Conservation (phyloP, 2,329 filamentous ascomycete genomes). For the Colletotrichum sp. region DNA sequence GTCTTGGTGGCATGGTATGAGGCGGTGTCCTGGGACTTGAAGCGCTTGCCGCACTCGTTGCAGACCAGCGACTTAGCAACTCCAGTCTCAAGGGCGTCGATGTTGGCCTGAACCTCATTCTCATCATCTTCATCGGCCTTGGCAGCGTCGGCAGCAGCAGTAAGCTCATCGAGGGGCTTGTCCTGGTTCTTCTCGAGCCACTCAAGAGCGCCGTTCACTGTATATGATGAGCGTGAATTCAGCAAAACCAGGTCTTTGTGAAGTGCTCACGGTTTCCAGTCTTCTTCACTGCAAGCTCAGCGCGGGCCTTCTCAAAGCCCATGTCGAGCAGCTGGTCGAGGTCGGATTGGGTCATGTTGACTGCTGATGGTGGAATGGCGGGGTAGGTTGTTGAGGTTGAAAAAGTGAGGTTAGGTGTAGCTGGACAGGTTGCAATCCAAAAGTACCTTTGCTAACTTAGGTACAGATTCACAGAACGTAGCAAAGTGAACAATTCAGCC, state of each 20-base stretch:
- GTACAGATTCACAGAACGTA: not conserved
- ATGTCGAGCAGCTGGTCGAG: constrained; percentile 69
- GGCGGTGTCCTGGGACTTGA: constrained; percentile 80
- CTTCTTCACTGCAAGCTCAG: constrained; percentile 84
- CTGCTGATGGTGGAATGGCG: constrained; percentile 15
- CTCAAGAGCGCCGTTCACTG: constrained; percentile 88
- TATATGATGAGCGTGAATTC: constrained; percentile 1
- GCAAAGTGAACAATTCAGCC: not conserved
- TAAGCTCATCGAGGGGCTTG: constrained; percentile 82
- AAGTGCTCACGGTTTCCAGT: constrained; percentile 74
- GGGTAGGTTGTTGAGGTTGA: constrained; percentile 20
- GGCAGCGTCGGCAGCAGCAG: constrained; percentile 45
- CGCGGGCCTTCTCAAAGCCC: constrained; percentile 84
- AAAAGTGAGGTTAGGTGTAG: constrained; percentile 20
- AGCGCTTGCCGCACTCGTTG: constrained; percentile 93
- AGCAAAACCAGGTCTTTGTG: not conserved
- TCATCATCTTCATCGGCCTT: constrained; percentile 49
- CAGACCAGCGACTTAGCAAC: constrained; percentile 85
- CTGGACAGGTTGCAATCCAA: not conserved
- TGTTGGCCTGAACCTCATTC: constrained; percentile 57
- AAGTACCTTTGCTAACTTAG: not conserved
- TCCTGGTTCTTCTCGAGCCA: constrained; percentile 95
- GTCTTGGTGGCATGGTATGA: constrained; percentile 92
- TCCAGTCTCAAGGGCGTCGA: constrained; percentile 71
- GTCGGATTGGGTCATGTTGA: constrained; percentile 62